Conservation (phyloP, 2,329 filamentous ascomycete genomes). For the Bretziella fagacearum region DNA sequence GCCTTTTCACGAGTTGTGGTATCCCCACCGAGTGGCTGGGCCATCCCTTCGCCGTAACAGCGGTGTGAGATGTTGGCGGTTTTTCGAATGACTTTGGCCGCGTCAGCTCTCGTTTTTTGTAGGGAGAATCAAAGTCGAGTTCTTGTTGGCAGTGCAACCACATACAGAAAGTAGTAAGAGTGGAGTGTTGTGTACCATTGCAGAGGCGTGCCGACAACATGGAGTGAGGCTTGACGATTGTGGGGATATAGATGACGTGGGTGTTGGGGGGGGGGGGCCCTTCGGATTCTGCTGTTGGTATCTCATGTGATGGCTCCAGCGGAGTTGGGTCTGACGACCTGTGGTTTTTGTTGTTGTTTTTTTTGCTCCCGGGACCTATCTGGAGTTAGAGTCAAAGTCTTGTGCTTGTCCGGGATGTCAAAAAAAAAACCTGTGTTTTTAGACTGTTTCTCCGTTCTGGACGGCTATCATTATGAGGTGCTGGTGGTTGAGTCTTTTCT, state of each 20-base stretch:
- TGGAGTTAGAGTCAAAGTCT: constrained; percentile 86
- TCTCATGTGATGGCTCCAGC: too few relatives aligned
- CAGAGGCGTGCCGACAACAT: not conserved
- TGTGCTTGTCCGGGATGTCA: constrained; percentile 54
- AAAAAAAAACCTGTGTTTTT: too few relatives aligned
- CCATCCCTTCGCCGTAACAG: constrained; percentile 23
- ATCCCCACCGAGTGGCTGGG: constrained; percentile 17
- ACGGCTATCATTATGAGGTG: too few relatives aligned
- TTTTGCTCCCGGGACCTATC: constrained; percentile 56
- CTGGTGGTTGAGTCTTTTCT: too few relatives aligned
- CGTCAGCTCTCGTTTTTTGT: constrained; percentile 44
- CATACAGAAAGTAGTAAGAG: constrained; percentile 45
- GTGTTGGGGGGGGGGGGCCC: not conserved
- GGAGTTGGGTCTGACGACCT: not conserved
- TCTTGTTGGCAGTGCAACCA: constrained; percentile 72
- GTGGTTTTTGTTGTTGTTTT: constrained; percentile 14
- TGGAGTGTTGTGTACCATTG: not conserved
- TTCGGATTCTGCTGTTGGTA: too few relatives aligned
- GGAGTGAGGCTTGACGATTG: not conserved
- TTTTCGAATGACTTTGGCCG: constrained; percentile 91
- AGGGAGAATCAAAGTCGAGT: constrained; percentile 91
- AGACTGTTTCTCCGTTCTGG: too few relatives aligned
- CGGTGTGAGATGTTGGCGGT: constrained; percentile 29
- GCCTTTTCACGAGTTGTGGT: constrained; percentile 19
- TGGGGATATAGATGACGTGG: not conserved